phyloP scores from a whole-genome alignment of 2,329 filamentous ascomycete genomes.

The Aspergillus quadricinctus region DNA sequence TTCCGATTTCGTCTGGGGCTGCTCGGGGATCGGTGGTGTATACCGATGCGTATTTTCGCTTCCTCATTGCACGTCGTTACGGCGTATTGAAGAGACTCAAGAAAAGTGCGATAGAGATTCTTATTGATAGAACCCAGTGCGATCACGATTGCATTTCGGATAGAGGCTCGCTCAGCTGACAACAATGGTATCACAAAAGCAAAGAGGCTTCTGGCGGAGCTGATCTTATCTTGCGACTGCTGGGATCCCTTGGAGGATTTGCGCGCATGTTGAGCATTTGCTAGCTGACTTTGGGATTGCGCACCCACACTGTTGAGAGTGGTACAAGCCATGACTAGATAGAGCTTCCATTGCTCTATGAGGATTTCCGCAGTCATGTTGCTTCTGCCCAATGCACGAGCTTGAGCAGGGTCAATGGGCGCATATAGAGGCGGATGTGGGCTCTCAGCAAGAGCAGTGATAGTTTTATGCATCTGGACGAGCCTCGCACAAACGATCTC shows the following conservation, averaged over 20 bases:
- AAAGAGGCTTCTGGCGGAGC: slow-evolving; percentile 84
- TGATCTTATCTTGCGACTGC: slow-evolving; percentile 70
- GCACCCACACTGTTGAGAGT: slow-evolving; percentile 81
- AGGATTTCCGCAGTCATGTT: slow-evolving; percentile 75
- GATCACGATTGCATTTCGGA: slow-evolving; percentile 84
- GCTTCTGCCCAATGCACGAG: slow-evolving; percentile 45
- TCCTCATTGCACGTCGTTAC: slow-evolving; percentile 85
- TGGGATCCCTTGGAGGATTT: slow-evolving; percentile 69
- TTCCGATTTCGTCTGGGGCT: slow-evolving; percentile 75
- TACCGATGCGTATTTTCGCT: slow-evolving; percentile 69
- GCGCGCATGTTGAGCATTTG: slow-evolving; percentile 68
- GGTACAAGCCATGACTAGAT: slow-evolving; percentile 94
- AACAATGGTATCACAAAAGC: slow-evolving; percentile 86
- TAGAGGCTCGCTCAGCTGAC: slow-evolving; percentile 70
- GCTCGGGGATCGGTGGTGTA: slow-evolving; percentile 78
- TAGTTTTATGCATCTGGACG: slow-evolving; percentile 84
- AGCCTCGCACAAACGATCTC: slow-evolving; percentile 91
- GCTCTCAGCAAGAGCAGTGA: slow-evolving; percentile 73
- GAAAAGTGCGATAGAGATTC: slow-evolving; percentile 82
- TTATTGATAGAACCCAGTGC: slow-evolving; percentile 93
- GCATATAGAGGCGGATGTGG: slow-evolving; percentile 49
- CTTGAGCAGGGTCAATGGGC: slow-evolving; percentile 32
- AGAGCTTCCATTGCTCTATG: slow-evolving; percentile 96
- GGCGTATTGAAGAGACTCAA: slow-evolving; percentile 85
- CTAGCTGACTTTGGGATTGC: slow-evolving; percentile 55